These are phyloP conservation scores for Solanum arcanum DNA, from an alignment of 257 asterid species.

Conservation along the genomic window DNA sequence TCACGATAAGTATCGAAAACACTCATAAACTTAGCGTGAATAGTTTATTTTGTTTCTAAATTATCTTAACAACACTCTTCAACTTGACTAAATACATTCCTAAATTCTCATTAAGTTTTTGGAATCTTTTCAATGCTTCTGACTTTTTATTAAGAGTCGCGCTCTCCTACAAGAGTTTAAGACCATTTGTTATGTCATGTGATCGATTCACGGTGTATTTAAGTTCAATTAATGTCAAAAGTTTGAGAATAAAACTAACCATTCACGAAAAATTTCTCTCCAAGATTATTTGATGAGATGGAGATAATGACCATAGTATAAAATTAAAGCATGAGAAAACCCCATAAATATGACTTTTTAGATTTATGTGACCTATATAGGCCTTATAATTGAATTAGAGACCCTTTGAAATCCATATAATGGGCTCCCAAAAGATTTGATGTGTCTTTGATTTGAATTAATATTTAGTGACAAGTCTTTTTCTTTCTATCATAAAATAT, in stretches of 20 bases:
- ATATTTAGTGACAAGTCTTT: not conserved
- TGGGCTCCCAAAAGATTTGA: not conserved
- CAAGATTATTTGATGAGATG: not conserved
- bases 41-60: too few species aligned
- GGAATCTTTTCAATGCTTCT: not conserved
- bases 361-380: not conserved
- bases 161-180: not conserved
- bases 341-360: not conserved
- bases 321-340: not conserved
- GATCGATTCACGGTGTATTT: accelerated
- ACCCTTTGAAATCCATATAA: not conserved
- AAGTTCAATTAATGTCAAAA: not conserved
- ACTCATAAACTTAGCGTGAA: not conserved
- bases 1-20: not conserved
- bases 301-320: not conserved
- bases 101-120: not conserved
- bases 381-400: not conserved
- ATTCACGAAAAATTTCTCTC: not conserved
- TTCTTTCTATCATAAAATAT: not conserved
- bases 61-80: not conserved
- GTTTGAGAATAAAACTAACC: too few species aligned
- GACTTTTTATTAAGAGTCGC: not conserved
- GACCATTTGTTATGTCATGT: not conserved
- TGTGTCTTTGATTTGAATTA: not conserved
- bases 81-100: not conserved